Base-by-base conservation (phyloP, 768 basidiomycete species). In the Asterophora parasitica region DNA sequence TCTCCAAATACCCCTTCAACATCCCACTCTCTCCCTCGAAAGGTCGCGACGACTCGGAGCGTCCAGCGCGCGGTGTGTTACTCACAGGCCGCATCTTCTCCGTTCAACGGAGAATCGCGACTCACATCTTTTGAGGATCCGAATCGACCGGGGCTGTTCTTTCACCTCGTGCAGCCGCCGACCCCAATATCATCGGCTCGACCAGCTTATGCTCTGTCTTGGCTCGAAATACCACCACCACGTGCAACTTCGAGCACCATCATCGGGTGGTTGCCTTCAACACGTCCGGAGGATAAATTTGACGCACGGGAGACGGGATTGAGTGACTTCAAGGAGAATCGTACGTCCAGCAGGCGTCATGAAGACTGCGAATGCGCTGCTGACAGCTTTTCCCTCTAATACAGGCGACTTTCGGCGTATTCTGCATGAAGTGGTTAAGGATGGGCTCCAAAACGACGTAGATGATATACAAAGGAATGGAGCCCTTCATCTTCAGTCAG, bases 241-340 rank as follows among this genome's bases (percentile, higher is more conserved):
- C 59, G 61, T 0, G 53, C 68, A 2, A 69, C 74, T 16, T 82
- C 83, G 7, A 61, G 67, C 20, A 73, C 77, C 4, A 64, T 89
- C 8, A 66, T 89, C 16, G 88, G 88, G 3, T 88, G 82, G 82
- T 64, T 90, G 6, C 85, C 85, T 11, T 85, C 83, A 37, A 49
- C 44, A 32, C 52, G 62, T 8, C 60, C 61, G 20, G 54, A 57
- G 1, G 54, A 50, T 4, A 16, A 15, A 4, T 41, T 49, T 2
- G 50, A 41, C 4, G 33, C 16, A 10, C 26, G 65, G 26, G 74
- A 76, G 16, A 77, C 77, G 1, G 79, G 80, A 4, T 61, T 89
- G 52, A 78, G 82, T 46, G 87, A 89, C 60, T 90, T 91, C 54
- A 64, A 68, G 44, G 81, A 81, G 56, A 92, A 91, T 59, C 56